Evolutionary conservation across 75 land plant genomes (phyloP).

Genomic region (Ceratopteris richardii): DNA sequence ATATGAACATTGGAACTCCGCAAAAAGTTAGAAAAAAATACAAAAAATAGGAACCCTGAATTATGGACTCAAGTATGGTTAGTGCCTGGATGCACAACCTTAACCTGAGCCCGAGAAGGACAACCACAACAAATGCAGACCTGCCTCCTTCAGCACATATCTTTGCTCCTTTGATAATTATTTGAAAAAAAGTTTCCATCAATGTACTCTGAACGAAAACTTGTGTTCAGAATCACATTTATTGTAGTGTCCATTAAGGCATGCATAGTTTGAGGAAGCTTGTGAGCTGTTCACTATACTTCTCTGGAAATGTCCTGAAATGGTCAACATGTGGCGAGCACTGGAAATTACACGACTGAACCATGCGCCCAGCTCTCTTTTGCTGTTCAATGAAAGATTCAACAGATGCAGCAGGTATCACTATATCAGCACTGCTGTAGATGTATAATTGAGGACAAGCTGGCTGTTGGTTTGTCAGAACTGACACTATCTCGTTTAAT

Average conservation of each 20-base stretch:
- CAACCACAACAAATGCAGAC: background rate
- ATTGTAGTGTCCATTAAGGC: background rate
- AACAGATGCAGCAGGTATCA: slow-evolving; percentile 81
- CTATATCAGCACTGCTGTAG: slow-evolving; percentile 90
- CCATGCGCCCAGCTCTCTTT: slow-evolving; percentile 67
- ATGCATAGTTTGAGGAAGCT: slow-evolving; percentile 67
- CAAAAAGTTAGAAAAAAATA: background rate
- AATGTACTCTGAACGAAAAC: background rate
- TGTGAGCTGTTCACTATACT: slow-evolving; percentile 68
- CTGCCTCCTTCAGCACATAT: background rate
- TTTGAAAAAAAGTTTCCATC: background rate
- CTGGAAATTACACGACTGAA: slow-evolving; percentile 75
- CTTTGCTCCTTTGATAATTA: background rate
- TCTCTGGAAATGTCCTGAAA: slow-evolving; percentile 65
- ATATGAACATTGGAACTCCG: slow-evolving; percentile 1
- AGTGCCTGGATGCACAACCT: background rate
- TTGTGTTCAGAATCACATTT: background rate
- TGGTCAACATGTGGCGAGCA: slow-evolving; percentile 98
- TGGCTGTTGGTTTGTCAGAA: slow-evolving; percentile 70
- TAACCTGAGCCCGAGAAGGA: background rate
- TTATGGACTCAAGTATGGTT: background rate
- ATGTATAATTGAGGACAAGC: slow-evolving; percentile 95
- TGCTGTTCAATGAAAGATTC: slow-evolving; percentile 87
- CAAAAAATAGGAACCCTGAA: background rate
- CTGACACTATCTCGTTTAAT: slow-evolving; percentile 60